Evolutionary conservation across 257 asterid species (phyloP), one percentile per base, ranked within the genome.

Genomic region (Ophiorrhiza pumila): DNA sequence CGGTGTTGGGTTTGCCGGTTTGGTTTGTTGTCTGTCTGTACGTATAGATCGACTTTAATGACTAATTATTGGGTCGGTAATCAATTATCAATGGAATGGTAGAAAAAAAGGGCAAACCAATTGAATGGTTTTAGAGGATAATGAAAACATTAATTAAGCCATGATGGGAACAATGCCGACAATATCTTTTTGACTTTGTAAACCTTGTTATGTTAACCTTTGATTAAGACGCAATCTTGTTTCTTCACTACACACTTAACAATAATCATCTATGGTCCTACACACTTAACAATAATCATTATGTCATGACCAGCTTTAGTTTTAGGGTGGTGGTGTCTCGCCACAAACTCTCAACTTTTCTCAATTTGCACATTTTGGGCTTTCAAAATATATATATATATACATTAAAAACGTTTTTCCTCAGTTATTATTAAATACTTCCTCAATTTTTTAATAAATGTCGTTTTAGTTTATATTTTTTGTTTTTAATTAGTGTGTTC

Each of bases 41-140:
- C 83, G 77, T 14, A 72, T 46, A 69, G 59, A n/a, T n/a, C n/a
- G n/a, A n/a, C 79, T 69, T 75, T 39, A 80, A 62, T 72, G 29
- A 67, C 50, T 69, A 45, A 83, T 84, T 49, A 90, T 85, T 56
- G 52, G 82, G 96, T 90, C 95, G 89, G 77, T 55, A 74, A 83
- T 74, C 77, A 68, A 14, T 65, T 52, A 20, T 62, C 47, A 69
- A 53, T 65, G 23, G n/a, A 5, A 13, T 25, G 11, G 55, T 25
- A 68, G 65, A 52, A 45, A 55, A 18, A 62, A 55, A 68, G 25
- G 15, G 8, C 65, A 60, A 64, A 49, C 65, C 2, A 66, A 59
- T 14, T 23, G 29, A 52, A 60, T 32, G 6, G 57, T 57, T 59
- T 59, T 56, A 72, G 70, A 59, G 74, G 74, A 5, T 18, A 31